A percentile compares a stretch with the other conserved stretches of the same genome.
phyloP scores from a whole-genome alignment of 768 basidiomycete genomes.

The Collybia nuda region DNA sequence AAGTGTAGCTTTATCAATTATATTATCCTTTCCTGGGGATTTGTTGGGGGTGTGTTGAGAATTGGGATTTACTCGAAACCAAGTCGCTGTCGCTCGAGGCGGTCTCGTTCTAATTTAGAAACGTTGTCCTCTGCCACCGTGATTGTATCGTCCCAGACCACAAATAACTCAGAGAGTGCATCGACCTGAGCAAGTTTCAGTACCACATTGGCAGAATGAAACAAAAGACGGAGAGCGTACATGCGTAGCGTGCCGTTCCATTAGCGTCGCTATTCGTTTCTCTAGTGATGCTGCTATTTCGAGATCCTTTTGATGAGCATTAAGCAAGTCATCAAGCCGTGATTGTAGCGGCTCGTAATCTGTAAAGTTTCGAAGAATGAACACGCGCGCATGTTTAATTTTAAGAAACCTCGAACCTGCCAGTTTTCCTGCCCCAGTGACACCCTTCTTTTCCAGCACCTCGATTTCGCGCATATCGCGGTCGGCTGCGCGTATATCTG shows the following conservation, averaged over 20 bases:
- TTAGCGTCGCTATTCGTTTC: conserved; percentile 57
- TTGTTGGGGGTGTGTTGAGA: too few relatives aligned
- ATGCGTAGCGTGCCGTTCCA: conserved; percentile 71
- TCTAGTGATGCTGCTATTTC: conserved; percentile 61
- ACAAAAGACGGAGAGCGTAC: conserved; percentile 38
- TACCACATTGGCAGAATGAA: background rate
- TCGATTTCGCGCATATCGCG: conserved; percentile 81
- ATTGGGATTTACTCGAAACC: conserved; percentile 47
- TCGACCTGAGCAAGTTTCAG: conserved; percentile 55
- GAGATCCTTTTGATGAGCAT: conserved; percentile 60
- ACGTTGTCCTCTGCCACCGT: conserved; percentile 65
- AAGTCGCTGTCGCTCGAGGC: conserved; percentile 56
- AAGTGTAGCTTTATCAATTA: too few relatives aligned
- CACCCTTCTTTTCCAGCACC: conserved; percentile 65
- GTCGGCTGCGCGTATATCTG: conserved; percentile 80
- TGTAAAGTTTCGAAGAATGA: conserved; percentile 14
- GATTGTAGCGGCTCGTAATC: conserved; percentile 67
- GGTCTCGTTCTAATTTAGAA: conserved; percentile 56
- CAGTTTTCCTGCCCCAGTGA: conserved; percentile 71
- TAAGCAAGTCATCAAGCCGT: conserved; percentile 61
- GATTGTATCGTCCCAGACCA: conserved; percentile 80
- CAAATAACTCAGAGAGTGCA: conserved; percentile 79
- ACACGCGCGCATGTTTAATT: background rate
- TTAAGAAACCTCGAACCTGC: conserved; percentile 41
- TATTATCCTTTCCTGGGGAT: too few relatives aligned